These are phyloP conservation scores for Mikania micrantha DNA, from an alignment of 129 eudicot genomes.

Conservation along the genomic window DNA sequence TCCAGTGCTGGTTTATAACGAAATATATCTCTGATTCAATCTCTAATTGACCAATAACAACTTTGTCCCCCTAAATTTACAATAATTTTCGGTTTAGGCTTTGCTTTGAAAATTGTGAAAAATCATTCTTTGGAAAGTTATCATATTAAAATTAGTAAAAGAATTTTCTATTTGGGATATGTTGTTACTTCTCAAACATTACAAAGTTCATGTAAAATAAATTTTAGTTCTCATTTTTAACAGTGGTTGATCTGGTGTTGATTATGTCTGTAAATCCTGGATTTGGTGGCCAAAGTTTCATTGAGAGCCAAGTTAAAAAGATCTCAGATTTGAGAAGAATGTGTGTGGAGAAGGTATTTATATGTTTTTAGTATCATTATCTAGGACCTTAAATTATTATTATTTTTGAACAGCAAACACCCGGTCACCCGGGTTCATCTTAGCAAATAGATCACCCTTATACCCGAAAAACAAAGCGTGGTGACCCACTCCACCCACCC, in stretches of 20 bases:
- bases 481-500: too few relatives aligned
- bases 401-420: too few relatives aligned
- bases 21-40: too few relatives aligned
- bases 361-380: slow-evolving; percentile 7
- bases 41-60: too few relatives aligned
- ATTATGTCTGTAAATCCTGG: slow-evolving; percentile 99
- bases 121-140: not conserved
- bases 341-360: slow-evolving; percentile 79
- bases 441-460: too few relatives aligned
- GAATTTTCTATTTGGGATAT: not conserved
- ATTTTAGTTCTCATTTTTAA: slow-evolving; percentile 2
- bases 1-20: not conserved
- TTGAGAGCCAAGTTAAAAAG: slow-evolving; percentile 98
- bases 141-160: not conserved
- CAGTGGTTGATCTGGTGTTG: slow-evolving; percentile 85
- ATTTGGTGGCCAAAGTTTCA: slow-evolving; percentile 98
- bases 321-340: slow-evolving; percentile 87
- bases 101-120: not conserved
- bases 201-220: not conserved
- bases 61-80: not conserved
- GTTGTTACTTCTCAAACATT: not conserved
- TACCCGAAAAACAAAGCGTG: too few relatives aligned
- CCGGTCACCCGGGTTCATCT: too few relatives aligned
- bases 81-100: not conserved
- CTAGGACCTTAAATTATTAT: not conserved